Conservation (phyloP, 495 filamentous ascomycete genomes). For the Penicillium lagena region DNA sequence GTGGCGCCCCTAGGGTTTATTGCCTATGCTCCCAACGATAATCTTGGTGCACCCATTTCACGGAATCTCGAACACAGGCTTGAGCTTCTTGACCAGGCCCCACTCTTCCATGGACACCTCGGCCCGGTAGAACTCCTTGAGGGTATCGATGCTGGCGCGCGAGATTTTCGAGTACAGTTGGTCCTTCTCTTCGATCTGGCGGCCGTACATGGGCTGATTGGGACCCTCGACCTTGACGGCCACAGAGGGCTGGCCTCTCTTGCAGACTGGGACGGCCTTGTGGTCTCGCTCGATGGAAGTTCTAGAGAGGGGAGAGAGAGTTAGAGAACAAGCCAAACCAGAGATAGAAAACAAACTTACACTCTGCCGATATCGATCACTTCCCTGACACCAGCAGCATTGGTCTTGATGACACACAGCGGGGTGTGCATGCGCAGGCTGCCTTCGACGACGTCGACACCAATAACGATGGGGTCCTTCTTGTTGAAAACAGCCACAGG, state of each 20-base stretch:
- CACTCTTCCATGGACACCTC: slow-evolving; percentile 95
- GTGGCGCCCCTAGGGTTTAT: no score
- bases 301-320: slow-evolving; percentile 35
- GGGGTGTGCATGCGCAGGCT: slow-evolving; percentile 80
- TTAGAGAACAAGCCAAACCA: background rate
- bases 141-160: slow-evolving; percentile 79
- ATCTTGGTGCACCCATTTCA: slow-evolving; percentile 25
- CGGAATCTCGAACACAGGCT: slow-evolving; percentile 86
- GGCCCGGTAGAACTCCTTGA: slow-evolving; percentile 91
- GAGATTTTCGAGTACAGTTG: slow-evolving; percentile 81
- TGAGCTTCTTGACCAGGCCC: slow-evolving; percentile 85
- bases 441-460: slow-evolving; percentile 91
- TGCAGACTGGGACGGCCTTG: slow-evolving; percentile 85
- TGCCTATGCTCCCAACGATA: background rate
- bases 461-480: slow-evolving; percentile 90
- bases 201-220: slow-evolving; percentile 92
- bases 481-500: slow-evolving; percentile 98
- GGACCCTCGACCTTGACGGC: slow-evolving; percentile 96
- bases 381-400: slow-evolving; percentile 71
- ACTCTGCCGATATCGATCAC: slow-evolving; percentile 84
- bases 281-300: slow-evolving; percentile 95
- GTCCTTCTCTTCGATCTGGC: slow-evolving; percentile 93
- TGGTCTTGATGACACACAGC: slow-evolving; percentile 75
- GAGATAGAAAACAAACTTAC: slow-evolving; percentile 51
- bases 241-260: slow-evolving; percentile 93